A percentile compares a stretch with the other conserved stretches of the same genome.
Evolutionary conservation across 2,329 filamentous ascomycete genomes (phyloP).

Genomic region (Penicillium digitatum): DNA sequence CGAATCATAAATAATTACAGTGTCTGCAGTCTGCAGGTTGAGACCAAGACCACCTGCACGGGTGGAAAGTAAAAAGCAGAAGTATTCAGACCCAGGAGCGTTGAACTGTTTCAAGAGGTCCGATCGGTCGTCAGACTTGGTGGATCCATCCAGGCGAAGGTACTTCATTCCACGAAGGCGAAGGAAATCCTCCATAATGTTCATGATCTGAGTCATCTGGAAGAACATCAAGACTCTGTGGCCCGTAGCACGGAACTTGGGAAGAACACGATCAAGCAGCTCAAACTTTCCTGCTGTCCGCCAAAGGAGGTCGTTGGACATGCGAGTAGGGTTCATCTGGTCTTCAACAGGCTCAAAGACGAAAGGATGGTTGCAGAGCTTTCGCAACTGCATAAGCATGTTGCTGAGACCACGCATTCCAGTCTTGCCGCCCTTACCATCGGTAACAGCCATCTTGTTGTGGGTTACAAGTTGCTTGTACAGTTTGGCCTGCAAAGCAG

Average conservation of each 20-base stretch:
- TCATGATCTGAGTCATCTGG: conserved; percentile 99
- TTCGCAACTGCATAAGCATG: conserved; percentile 99
- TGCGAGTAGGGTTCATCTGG: conserved; percentile 86
- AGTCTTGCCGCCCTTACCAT: conserved; percentile 92
- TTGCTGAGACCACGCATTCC: conserved; percentile 93
- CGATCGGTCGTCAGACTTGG: conserved; percentile 94
- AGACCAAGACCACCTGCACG: conserved; percentile 96
- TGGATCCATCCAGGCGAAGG: conserved; percentile 90
- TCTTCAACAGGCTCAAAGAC: conserved; percentile 98
- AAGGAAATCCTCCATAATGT: conserved; percentile 99
- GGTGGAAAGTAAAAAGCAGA: conserved; percentile 97
- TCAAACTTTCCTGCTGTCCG: conserved; percentile 96
- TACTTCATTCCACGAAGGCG: conserved; percentile 79
- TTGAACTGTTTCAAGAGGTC: conserved; percentile 89
- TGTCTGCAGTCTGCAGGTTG: conserved; percentile 95
- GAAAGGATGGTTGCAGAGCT: conserved; percentile 98
- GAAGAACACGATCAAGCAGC: conserved; percentile 82
- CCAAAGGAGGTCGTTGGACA: conserved; percentile 92
- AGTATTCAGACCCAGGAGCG: conserved; percentile 82
- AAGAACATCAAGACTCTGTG: conserved; percentile 99
- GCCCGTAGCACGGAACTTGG: conserved; percentile 85
- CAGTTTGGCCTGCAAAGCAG: conserved; percentile 82
- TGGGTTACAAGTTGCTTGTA: conserved; percentile 98
- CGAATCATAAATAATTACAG: conserved; percentile 98
- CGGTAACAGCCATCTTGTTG: conserved; percentile 89